phyloP scores from a whole-genome alignment of 2,329 filamentous ascomycete genomes.

The Fusarium dlaminii region DNA sequence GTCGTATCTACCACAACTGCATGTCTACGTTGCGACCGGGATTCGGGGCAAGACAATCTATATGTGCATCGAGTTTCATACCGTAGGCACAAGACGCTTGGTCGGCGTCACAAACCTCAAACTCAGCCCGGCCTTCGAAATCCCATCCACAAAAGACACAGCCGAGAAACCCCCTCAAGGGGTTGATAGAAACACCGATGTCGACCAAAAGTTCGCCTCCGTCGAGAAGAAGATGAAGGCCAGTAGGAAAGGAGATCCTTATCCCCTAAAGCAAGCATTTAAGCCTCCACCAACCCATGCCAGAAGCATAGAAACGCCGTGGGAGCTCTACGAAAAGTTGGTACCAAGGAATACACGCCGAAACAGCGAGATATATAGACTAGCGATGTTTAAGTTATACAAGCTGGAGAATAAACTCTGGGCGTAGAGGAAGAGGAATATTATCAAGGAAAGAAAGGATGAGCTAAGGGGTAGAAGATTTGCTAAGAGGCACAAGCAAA shows the following conservation, averaged over 20 bases:
- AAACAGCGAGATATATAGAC: no score
- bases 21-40: conserved; percentile 31
- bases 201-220: background rate
- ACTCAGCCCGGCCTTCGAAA: background rate
- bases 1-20: conserved; percentile 34
- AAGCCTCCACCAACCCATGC: background rate
- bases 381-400: conserved; percentile 35
- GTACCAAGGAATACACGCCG: background rate
- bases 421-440: conserved; percentile 43
- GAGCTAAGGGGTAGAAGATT: background rate
- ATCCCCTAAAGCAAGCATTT: background rate
- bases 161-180: background rate
- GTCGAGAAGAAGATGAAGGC: background rate
- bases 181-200: background rate
- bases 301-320: background rate
- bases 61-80: conserved; percentile 32
- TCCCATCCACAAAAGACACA: background rate
- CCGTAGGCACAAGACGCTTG: conserved; percentile 37
- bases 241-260: background rate
- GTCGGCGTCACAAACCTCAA: conserved; percentile 26
- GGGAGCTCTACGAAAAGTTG: background rate
- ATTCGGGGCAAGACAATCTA: background rate
- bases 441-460: background rate
- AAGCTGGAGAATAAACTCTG: conserved; percentile 77
- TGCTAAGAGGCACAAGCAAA: background rate